Evolutionary conservation across 1,284 basidiomycete genomes (phyloP).

Genomic region (Bondarzewia mesenterica): DNA sequence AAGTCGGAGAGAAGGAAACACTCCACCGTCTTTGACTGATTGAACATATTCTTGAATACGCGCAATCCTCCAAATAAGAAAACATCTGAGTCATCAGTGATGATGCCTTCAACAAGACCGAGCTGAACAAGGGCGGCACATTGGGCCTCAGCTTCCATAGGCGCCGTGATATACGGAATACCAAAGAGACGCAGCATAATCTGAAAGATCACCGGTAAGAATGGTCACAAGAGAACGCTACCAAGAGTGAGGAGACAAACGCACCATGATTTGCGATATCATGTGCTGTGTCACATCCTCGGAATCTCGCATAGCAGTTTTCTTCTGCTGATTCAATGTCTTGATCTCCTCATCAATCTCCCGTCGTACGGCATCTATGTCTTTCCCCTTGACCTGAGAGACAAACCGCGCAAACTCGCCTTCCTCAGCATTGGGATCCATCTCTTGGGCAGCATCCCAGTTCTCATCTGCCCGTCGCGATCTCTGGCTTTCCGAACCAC

Average conservation of each 20-base stretch:
- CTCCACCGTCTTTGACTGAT: constrained; percentile 97
- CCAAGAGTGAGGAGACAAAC: constrained; percentile 1
- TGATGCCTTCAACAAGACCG: constrained; percentile 91
- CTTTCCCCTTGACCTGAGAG: constrained; percentile 80
- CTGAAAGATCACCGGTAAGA: constrained; percentile 25
- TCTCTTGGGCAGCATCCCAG: constrained; percentile 71
- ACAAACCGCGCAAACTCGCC: constrained; percentile 89
- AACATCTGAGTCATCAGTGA: constrained; percentile 98
- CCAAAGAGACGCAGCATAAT: constrained; percentile 90
- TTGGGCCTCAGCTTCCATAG: constrained; percentile 99
- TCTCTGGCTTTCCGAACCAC: constrained; percentile 3
- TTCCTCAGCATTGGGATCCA: constrained; percentile 78
- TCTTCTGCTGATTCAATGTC: constrained; percentile 74
- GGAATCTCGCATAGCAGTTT: constrained; percentile 85
- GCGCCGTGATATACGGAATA: constrained; percentile 96
- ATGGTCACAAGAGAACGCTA: too few species aligned
- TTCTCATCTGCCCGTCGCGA: constrained; percentile 19
- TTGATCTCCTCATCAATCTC: constrained; percentile 94
- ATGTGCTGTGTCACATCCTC: constrained; percentile 95
- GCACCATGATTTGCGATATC: constrained; percentile 92
- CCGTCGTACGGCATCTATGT: constrained; percentile 70
- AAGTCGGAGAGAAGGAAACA: constrained; percentile 87
- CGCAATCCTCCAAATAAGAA: constrained; percentile 94
- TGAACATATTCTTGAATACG: constrained; percentile 99
- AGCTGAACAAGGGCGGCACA: constrained; percentile 88